phyloP scores from a whole-genome alignment of 176 grass and related monocot genomes.

The Avena eriantha region DNA sequence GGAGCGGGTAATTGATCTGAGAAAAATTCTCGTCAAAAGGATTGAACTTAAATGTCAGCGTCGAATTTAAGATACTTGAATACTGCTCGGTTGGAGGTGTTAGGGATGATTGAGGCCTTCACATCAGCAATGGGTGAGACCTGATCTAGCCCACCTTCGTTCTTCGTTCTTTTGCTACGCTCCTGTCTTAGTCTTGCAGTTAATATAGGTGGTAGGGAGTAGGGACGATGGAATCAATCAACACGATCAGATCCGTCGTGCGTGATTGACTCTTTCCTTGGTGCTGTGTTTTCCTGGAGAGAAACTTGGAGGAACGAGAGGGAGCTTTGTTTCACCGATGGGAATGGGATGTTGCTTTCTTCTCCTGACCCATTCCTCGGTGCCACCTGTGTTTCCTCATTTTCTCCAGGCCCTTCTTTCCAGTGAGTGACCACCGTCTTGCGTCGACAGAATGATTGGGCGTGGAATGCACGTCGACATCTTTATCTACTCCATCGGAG shows the following conservation, averaged over 20 bases:
- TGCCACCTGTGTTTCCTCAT: not conserved
- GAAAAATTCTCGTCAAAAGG: not conserved
- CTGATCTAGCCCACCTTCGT: too few species aligned
- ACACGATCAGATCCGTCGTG: conserved; percentile 1
- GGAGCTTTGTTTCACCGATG: too few species aligned
- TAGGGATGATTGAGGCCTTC: not conserved
- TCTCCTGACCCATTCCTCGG: conserved; percentile 14
- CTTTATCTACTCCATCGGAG: not conserved
- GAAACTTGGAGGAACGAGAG: too few species aligned
- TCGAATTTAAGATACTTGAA: not conserved
- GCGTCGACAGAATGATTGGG: conserved; percentile 13
- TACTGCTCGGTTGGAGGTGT: not conserved
- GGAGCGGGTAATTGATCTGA: not conserved
- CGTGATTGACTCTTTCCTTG: not conserved
- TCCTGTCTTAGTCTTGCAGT: not conserved
- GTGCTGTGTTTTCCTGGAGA: not conserved
- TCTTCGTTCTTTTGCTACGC: not conserved
- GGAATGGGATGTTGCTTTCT: not conserved
- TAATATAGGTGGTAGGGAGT: not conserved
- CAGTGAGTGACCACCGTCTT: not conserved
- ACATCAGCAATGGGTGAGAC: too few species aligned
- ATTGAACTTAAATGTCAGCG: not conserved
- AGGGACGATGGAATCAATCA: not conserved
- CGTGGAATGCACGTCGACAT: conserved; percentile 17
- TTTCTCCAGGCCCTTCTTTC: not conserved